phyloP scores from a whole-genome alignment of 2,329 filamentous ascomycete species.

The Fusarium acutatum region DNA sequence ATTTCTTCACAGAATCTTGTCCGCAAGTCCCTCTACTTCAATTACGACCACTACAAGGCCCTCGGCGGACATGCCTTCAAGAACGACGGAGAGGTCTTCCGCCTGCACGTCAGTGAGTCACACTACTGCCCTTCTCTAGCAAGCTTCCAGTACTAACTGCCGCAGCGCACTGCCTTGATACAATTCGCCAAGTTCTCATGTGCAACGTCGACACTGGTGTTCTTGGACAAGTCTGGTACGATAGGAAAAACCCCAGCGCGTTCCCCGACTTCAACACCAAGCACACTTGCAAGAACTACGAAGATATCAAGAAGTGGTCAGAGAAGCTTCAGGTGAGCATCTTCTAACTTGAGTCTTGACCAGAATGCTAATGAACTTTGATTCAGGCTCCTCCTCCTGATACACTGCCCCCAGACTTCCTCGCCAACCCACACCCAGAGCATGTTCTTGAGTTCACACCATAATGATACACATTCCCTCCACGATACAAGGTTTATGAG shows the following conservation, averaged over 20 bases:
- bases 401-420: slow-evolving; percentile 25
- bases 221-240: slow-evolving; percentile 68
- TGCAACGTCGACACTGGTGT: slow-evolving; percentile 68
- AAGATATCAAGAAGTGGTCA: slow-evolving; percentile 62
- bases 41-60: slow-evolving; percentile 64
- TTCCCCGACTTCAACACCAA: slow-evolving; percentile 71
- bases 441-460: slow-evolving; percentile 28
- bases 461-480: neutral
- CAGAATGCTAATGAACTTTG: neutral
- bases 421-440: slow-evolving; percentile 1
- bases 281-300: slow-evolving; percentile 67
- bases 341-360: accelerated
- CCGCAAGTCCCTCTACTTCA: slow-evolving; percentile 66
- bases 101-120: slow-evolving; percentile 63
- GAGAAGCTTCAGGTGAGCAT: slow-evolving; percentile 56
- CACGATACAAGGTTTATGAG: neutral
- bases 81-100: slow-evolving; percentile 64
- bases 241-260: slow-evolving; percentile 53
- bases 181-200: slow-evolving; percentile 69
- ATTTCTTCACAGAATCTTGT: slow-evolving; percentile 58
- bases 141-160: neutral
- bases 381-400: slow-evolving; percentile 30
- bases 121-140: accelerated
- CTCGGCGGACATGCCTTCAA: slow-evolving; percentile 61
- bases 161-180: slow-evolving; percentile 65